phyloP scores from a whole-genome alignment of 202 grass and related monocot genomes.

The Schoenoplectus tabernaemontani region DNA sequence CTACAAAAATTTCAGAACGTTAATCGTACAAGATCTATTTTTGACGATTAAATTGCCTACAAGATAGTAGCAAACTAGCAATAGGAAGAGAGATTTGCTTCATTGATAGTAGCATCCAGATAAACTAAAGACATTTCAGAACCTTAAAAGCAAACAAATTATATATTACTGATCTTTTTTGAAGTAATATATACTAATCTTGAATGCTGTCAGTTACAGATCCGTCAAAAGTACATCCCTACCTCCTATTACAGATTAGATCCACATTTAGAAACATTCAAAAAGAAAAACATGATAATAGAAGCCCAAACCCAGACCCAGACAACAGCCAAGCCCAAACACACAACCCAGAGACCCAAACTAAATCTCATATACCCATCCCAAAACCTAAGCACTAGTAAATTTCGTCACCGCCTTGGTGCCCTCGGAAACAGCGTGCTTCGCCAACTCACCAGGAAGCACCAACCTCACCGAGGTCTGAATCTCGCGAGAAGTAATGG shows the following conservation, averaged over 20 bases:
- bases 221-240: not conserved
- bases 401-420: constrained; percentile 63
- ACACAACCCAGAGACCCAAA: not conserved
- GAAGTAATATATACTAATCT: too few relatives aligned
- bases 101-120: too few relatives aligned
- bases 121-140: not conserved
- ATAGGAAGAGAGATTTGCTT: too few relatives aligned
- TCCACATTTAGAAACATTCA: not conserved
- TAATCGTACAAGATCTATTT: too few relatives aligned
- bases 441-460: constrained; percentile 47
- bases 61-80: too few relatives aligned
- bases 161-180: not conserved
- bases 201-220: constrained; percentile 1
- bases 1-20: too few relatives aligned
- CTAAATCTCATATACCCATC: too few relatives aligned
- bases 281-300: not conserved
- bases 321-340: not conserved
- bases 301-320: not conserved
- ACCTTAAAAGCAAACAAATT: not conserved
- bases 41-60: too few relatives aligned
- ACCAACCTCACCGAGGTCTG: constrained; percentile 54
- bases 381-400: constrained; percentile 39
- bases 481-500: constrained; percentile 57
- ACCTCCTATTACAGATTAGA: not conserved
- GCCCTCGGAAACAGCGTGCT: constrained; percentile 57